Percentiles rank a stretch among this genome's conserved stretches.
These are phyloP conservation scores for Osmanthus fragrans DNA, from an alignment of 257 asterid species.

Conservation along the genomic window DNA sequence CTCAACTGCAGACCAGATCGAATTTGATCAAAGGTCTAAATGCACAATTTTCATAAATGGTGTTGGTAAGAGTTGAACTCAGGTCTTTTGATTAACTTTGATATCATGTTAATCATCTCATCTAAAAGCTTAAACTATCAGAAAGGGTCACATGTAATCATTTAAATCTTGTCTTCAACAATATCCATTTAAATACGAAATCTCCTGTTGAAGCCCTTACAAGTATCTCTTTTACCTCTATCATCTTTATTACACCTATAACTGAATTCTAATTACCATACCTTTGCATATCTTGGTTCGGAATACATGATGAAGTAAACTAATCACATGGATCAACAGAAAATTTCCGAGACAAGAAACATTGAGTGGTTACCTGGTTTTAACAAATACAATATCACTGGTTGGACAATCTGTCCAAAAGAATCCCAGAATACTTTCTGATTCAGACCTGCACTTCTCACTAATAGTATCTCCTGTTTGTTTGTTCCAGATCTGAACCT, in stretches of 20 bases:
- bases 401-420: conserved; percentile 91
- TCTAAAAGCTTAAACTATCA: neutral
- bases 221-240: neutral
- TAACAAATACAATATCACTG: conserved; percentile 76
- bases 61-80: neutral
- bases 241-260: neutral
- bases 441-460: conserved; percentile 70
- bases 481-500: conserved; percentile 75
- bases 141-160: neutral
- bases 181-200: neutral
- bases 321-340: neutral
- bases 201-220: neutral
- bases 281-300: neutral
- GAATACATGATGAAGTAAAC: neutral
- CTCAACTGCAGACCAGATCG: neutral
- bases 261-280: neutral
- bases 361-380: conserved; percentile 63
- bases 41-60: neutral
- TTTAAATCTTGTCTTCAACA: neutral
- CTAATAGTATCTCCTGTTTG: conserved; percentile 59
- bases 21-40: neutral
- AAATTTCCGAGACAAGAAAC: conserved; percentile 4
- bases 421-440: conserved; percentile 86
- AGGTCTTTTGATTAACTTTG: neutral
- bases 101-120: neutral